Evolutionary conservation across 371 early-diverging fungal genomes (phyloP).

Genomic region (Mucor racemosus): DNA sequence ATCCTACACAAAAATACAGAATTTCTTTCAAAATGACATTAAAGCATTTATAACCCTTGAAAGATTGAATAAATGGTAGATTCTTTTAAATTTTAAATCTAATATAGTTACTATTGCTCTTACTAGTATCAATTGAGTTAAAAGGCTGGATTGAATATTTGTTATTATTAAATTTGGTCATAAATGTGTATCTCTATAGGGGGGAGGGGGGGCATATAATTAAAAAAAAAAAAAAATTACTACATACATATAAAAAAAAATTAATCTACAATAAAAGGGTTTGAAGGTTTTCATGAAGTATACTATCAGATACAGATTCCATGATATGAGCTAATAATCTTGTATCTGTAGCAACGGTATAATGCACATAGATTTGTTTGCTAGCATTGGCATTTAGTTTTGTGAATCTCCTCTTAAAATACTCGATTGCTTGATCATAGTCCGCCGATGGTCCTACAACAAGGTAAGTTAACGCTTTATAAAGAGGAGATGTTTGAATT

Average conservation of each 20-base stretch:
- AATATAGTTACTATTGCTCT: too few relatives aligned
- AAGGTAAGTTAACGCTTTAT: neutral
- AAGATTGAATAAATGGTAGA: too few relatives aligned
- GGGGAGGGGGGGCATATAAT: neutral
- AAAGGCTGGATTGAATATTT: too few relatives aligned
- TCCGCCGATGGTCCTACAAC: conserved; percentile 30
- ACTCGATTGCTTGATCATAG: conserved; percentile 28
- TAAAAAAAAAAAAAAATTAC: neutral
- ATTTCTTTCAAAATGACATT: too few relatives aligned
- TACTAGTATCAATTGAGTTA: too few relatives aligned
- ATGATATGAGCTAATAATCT: conserved; percentile 55
- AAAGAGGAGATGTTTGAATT: neutral
- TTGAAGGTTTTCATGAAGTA: conserved; percentile 48
- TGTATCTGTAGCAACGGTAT: conserved; percentile 61
- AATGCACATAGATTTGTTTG: conserved; percentile 60
- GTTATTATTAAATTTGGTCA: neutral
- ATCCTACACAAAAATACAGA: too few relatives aligned
- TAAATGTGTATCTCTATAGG: neutral
- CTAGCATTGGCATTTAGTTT: conserved; percentile 33
- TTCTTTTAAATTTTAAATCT: too few relatives aligned
- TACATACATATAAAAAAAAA: neutral
- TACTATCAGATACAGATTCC: conserved; percentile 57
- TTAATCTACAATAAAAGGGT: conserved; percentile 30
- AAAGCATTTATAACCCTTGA: too few relatives aligned
- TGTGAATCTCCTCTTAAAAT: conserved; percentile 30